A percentile compares a stretch with the other conserved stretches of the same genome.
Evolutionary conservation across 495 filamentous ascomycete genomes (phyloP).

Genomic region (Hyphodiscus hymeniophilus): DNA sequence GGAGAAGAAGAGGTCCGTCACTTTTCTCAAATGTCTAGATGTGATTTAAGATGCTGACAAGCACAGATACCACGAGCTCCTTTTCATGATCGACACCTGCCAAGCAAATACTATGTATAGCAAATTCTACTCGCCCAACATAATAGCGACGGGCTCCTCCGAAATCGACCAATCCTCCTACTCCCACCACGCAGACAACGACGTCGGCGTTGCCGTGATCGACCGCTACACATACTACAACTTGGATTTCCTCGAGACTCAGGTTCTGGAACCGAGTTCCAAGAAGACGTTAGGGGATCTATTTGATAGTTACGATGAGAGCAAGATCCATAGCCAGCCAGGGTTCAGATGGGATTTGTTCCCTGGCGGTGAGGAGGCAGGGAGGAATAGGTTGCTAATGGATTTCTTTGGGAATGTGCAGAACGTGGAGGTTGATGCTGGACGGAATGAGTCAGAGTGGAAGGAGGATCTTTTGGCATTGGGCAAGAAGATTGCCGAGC

Average conservation of each 20-base stretch:
- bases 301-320: slow-evolving; percentile 90
- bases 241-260: slow-evolving; percentile 89
- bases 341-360: slow-evolving; percentile 95
- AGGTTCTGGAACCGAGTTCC: slow-evolving; percentile 71
- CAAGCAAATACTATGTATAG: slow-evolving; percentile 99
- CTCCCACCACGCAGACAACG: slow-evolving; percentile 94
- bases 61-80: slow-evolving; percentile 73
- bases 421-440: slow-evolving; percentile 78
- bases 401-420: slow-evolving; percentile 99
- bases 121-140: slow-evolving; percentile 94
- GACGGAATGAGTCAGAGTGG: slow-evolving; percentile 36
- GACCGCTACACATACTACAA: slow-evolving; percentile 99
- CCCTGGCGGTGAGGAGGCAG: slow-evolving; percentile 63
- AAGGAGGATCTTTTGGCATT: slow-evolving; percentile 66
- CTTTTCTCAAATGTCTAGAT: background rate
- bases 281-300: slow-evolving; percentile 87
- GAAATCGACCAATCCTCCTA: slow-evolving; percentile 93
- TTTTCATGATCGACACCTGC: slow-evolving; percentile 99
- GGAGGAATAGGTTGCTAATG: slow-evolving; percentile 68
- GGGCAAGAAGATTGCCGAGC: slow-evolving; percentile 50
- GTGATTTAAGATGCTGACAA: slow-evolving; percentile 5
- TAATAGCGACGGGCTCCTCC: slow-evolving; percentile 89
- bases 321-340: slow-evolving; percentile 86
- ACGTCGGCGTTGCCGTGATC: slow-evolving; percentile 95
- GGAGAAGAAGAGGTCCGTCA: slow-evolving; percentile 82